phyloP scores from a whole-genome alignment of 441 rosid species.

The Lepidium campestre region DNA sequence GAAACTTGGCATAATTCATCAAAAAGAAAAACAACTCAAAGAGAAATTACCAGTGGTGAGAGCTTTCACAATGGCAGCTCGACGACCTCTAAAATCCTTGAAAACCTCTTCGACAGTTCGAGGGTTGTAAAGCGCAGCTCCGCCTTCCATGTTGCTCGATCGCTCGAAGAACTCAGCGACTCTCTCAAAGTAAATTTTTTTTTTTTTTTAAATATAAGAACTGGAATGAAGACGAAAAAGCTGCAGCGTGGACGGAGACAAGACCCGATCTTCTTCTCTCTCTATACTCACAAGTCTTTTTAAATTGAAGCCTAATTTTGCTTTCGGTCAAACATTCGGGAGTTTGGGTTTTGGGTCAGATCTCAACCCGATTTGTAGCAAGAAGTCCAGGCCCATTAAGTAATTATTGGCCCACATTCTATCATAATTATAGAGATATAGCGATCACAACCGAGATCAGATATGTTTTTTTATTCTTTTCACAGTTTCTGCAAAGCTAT shows the following conservation, averaged over 20 bases:
- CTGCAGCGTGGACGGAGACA: slow-evolving; percentile 15
- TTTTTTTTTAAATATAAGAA: not conserved
- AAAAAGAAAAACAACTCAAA: not conserved
- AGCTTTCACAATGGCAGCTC: slow-evolving; percentile 62
- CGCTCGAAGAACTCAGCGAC: not conserved
- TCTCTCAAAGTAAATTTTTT: no score
- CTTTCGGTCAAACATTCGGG: not conserved
- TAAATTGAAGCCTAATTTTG: no score
- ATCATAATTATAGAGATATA: no score
- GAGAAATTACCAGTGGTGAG: slow-evolving; percentile 44
- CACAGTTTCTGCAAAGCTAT: no score
- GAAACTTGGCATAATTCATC: not conserved
- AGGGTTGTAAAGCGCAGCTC: slow-evolving; percentile 41
- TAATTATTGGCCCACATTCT: no score
- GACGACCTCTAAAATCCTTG: slow-evolving; percentile 65
- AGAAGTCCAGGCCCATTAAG: not conserved
- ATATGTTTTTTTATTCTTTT: no score
- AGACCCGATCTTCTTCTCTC: slow-evolving; percentile 6
- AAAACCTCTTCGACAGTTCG: slow-evolving; percentile 72
- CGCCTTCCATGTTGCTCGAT: slow-evolving; percentile 37
- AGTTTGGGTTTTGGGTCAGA: not conserved
- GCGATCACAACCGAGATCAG: no score
- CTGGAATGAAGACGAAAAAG: not conserved
- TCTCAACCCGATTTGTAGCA: not conserved
- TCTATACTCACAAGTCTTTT: not conserved